Conservation (phyloP, 768 basidiomycete genomes). For the Hericium rajendrae region DNA sequence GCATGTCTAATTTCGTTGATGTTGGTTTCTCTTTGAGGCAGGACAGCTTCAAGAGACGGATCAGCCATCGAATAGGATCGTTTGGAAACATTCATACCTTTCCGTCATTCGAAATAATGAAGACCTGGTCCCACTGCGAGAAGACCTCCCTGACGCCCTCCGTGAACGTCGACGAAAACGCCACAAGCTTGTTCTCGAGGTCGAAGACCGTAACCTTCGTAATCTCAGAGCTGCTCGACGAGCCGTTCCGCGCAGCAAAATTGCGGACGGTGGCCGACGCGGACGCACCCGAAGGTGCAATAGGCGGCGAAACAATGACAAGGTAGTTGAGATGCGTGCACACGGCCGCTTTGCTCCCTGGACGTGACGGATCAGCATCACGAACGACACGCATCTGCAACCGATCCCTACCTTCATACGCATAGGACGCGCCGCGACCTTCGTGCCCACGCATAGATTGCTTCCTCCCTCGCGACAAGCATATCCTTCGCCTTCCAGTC, state of each 20-base stretch:
- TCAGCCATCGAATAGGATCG: background rate
- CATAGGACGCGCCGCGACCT: slow-evolving; percentile 76
- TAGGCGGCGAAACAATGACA: slow-evolving; percentile 82
- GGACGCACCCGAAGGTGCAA: slow-evolving; percentile 54
- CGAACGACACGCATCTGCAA: background rate
- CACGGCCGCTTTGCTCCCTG: slow-evolving; percentile 72
- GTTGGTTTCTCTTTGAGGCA: slow-evolving; percentile 74
- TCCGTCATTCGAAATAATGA: slow-evolving; percentile 70
- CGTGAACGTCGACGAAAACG: slow-evolving; percentile 71
- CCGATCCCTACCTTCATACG: slow-evolving; percentile 69
- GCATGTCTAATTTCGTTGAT: slow-evolving; percentile 72
- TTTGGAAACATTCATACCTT: slow-evolving; percentile 36
- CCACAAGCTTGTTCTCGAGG: slow-evolving; percentile 83
- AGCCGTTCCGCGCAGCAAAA: slow-evolving; percentile 44
- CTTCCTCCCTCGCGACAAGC: slow-evolving; percentile 84
- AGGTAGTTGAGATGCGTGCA: slow-evolving; percentile 76
- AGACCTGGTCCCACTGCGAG: slow-evolving; percentile 74
- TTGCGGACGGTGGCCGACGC: slow-evolving; percentile 71
- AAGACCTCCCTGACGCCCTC: slow-evolving; percentile 80
- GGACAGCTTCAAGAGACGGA: slow-evolving; percentile 35
- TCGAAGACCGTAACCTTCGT: slow-evolving; percentile 83
- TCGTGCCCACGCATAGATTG: slow-evolving; percentile 80
- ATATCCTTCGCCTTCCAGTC: slow-evolving; percentile 66
- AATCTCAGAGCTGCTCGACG: slow-evolving; percentile 45
- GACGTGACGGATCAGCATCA: background rate